A percentile compares a stretch with the other conserved stretches of the same genome.
These are phyloP conservation scores for Bathelium albidoporum DNA, from an alignment of 495 filamentous ascomycete species.

Conservation along the genomic window DNA sequence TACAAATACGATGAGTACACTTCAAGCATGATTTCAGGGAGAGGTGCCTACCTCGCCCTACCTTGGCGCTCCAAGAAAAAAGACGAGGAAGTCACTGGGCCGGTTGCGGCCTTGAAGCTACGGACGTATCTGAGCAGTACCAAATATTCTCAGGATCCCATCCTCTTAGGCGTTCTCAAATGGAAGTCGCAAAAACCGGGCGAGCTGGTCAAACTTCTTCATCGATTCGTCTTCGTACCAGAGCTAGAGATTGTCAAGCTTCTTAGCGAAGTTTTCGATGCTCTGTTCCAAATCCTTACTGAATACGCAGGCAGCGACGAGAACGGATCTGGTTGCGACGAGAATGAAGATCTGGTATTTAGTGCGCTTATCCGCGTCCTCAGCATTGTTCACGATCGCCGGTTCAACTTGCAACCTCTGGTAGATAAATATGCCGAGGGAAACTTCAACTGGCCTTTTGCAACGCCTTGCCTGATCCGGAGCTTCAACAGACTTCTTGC, in stretches of 20 bases:
- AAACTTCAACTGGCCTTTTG: slow-evolving; percentile 87
- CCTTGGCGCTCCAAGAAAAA: slow-evolving; percentile 66
- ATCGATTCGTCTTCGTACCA: slow-evolving; percentile 80
- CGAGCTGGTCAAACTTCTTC: slow-evolving; percentile 61
- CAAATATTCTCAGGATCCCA: slow-evolving; percentile 85
- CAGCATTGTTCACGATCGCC: slow-evolving; percentile 85
- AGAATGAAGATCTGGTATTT: slow-evolving; percentile 88
- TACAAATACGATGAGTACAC: slow-evolving; percentile 77
- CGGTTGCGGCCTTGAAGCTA: slow-evolving; percentile 62
- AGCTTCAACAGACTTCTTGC: slow-evolving; percentile 75
- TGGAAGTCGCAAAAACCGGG: slow-evolving; percentile 69
- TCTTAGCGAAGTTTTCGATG: slow-evolving; percentile 78
- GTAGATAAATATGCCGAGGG: slow-evolving; percentile 87
- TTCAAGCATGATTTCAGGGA: slow-evolving; percentile 48
- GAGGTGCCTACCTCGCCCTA: slow-evolving; percentile 73
- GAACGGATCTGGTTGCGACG: slow-evolving; percentile 49
- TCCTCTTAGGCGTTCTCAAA: slow-evolving; percentile 69
- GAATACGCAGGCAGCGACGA: slow-evolving; percentile 63
- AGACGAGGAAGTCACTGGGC: slow-evolving; percentile 64
- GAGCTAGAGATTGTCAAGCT: slow-evolving; percentile 97
- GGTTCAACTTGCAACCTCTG: slow-evolving; percentile 82
- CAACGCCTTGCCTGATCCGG: slow-evolving; percentile 78
- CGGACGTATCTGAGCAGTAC: slow-evolving; percentile 94
- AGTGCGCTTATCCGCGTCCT: slow-evolving; percentile 79
- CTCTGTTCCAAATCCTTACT: slow-evolving; percentile 81